Percentiles rank a stretch among this genome's conserved stretches.
Evolutionary conservation across 2,329 filamentous ascomycete species (phyloP).

Genomic region (Aspergillus bombycis): DNA sequence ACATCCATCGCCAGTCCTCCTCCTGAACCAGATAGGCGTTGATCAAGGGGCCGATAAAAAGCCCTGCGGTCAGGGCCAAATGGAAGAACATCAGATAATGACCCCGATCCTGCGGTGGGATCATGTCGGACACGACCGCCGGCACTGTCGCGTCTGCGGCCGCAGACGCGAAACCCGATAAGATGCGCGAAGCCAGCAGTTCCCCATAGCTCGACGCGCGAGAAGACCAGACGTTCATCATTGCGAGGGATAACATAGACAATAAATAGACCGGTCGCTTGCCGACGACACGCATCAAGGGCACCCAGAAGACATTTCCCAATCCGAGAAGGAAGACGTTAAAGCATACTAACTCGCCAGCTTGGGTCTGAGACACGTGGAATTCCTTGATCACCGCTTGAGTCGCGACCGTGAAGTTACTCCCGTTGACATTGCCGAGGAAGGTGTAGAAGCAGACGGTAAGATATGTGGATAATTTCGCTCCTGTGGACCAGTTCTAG

Average conservation of each 20-base stretch:
- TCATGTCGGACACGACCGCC: conserved; percentile 41
- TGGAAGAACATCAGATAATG: conserved; percentile 45
- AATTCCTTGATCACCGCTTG: conserved; percentile 36
- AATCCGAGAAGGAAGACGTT: conserved; percentile 31
- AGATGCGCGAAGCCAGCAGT: conserved; percentile 31
- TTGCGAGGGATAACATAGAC: conserved; percentile 34
- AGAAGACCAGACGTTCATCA: conserved; percentile 41
- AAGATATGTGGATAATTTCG: conserved; percentile 33
- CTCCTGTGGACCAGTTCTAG: conserved; percentile 27
- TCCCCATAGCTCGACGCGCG: conserved; percentile 29
- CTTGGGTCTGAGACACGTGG: conserved; percentile 26
- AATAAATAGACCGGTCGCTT: conserved; percentile 44
- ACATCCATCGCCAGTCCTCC: conserved; percentile 31
- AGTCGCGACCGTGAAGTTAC: conserved; percentile 43
- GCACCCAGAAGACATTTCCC: conserved; percentile 31
- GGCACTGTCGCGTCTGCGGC: conserved; percentile 43
- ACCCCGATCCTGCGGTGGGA: conserved; percentile 38
- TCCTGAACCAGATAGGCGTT: conserved; percentile 30
- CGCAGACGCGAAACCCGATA: conserved; percentile 31
- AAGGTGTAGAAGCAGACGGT: conserved; percentile 46
- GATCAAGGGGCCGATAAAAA: conserved; percentile 43
- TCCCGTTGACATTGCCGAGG: conserved; percentile 43
- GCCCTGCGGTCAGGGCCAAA: conserved; percentile 37
- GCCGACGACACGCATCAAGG: conserved; percentile 32
- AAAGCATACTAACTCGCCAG: conserved; percentile 28